Base-by-base conservation (phyloP, 108 stramenopile species). In the Asterionellopsis glacialis region DNA sequence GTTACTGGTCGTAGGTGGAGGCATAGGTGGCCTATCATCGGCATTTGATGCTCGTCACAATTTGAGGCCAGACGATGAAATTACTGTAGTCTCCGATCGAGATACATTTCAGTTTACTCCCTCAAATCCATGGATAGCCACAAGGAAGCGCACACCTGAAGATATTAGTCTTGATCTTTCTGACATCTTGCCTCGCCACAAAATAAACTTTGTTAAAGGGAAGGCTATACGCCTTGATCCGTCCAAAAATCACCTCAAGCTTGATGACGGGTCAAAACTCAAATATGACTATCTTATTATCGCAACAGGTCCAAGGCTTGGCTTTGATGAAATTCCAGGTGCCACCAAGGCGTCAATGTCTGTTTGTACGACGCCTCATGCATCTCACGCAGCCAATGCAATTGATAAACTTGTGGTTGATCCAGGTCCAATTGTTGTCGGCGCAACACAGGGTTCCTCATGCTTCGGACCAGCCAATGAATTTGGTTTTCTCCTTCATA, bases 401-500 rank as follows among this genome's bases (percentile, higher is more conserved):
- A 19, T 51, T 12, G 57, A 67, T 25, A 24, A 18, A 9, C 21
- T 67, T 45, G 26, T 49, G 13, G 9, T 33, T 25, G 14, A 47
- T 51, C 65, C 65, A 6, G 65, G 65, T 24, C 65, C 65, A 16
- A 22, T 60, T 39, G 65, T 67, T 6, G 45, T 67, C 11, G 65
- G 65, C 13, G 65, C 65, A 18, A 26, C 38, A 9, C 65, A 67
- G 38, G 65, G 65, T 11, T 42, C 57, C 7, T 67, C 65, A 22
- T 59, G 65, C 24, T 67, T 67, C 23, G 65, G 65, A 14, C 65
- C 65, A 19, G 57, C 57, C 57, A 59, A 67, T 38, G 65, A 67
- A 45, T 67, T 38, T 59, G 65, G 57, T 18, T 12, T 67, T 23
- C 19, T 67, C 5, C 57, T 67, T 5, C 41, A 67, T 4, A 6